Conservation (phyloP, 768 basidiomycete species). For the Lepiota brunneoincarnata region DNA sequence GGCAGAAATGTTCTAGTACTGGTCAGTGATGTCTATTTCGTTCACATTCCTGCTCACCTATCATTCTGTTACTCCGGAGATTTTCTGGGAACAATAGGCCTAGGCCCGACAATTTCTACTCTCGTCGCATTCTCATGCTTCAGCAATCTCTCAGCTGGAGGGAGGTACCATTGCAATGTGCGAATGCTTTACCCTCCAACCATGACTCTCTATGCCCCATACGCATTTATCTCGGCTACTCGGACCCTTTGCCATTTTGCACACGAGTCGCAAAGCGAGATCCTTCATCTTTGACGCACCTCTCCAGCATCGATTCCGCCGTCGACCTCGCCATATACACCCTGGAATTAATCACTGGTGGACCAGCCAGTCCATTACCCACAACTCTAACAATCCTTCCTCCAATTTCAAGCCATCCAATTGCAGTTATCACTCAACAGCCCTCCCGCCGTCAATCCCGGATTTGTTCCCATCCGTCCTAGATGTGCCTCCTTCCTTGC, state of each 20-base stretch:
- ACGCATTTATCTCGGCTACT: too few relatives aligned
- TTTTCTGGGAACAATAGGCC: too few relatives aligned
- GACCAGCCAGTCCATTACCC: conserved; percentile 52
- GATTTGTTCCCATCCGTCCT: conserved; percentile 44
- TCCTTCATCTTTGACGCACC: conserved; percentile 51
- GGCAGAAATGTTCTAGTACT: too few relatives aligned
- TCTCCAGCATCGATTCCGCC: conserved; percentile 44
- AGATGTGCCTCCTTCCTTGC: conserved; percentile 33
- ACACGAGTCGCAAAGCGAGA: conserved; percentile 47
- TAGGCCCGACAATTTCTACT: too few relatives aligned
- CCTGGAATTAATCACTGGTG: too few relatives aligned
- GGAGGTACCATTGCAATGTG: too few relatives aligned
- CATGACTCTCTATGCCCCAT: conserved; percentile 8
- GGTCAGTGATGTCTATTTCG: too few relatives aligned
- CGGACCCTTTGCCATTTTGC: conserved; percentile 1
- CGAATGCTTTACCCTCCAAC: too few relatives aligned
- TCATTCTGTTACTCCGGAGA: too few relatives aligned
- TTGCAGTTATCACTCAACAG: conserved; percentile 42
- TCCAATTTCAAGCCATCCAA: conserved; percentile 52
- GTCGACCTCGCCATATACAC: conserved; percentile 51
- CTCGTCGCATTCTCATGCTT: too few relatives aligned
- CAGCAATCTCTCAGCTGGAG: too few relatives aligned
- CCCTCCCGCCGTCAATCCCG: conserved; percentile 54
- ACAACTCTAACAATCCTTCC: conserved; percentile 50
- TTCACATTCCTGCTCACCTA: too few relatives aligned